Conservation (phyloP, 495 filamentous ascomycete species). For the Podospora anserina region DNA sequence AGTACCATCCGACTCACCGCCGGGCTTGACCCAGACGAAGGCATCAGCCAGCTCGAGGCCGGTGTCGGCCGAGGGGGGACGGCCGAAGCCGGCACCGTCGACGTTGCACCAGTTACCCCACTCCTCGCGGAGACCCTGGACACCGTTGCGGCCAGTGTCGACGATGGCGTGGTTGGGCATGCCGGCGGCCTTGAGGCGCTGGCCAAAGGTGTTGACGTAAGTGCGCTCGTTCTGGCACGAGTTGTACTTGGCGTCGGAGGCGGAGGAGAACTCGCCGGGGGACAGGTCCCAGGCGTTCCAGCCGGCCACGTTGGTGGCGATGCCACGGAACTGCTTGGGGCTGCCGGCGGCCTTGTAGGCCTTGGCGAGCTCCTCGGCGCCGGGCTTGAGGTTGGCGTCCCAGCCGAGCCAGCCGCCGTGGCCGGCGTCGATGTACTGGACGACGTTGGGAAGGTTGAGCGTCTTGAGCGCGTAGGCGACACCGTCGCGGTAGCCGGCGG, state of each 20-base stretch:
- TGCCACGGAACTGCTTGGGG: slow-evolving; percentile 65
- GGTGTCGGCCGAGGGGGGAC: slow-evolving; percentile 61
- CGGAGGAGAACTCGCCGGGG: slow-evolving; percentile 64
- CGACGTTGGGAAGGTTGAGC: slow-evolving; percentile 72
- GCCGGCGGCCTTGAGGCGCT: slow-evolving; percentile 57
- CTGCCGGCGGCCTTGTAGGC: slow-evolving; percentile 64
- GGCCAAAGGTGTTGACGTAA: slow-evolving; percentile 65
- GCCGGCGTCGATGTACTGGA: slow-evolving; percentile 82
- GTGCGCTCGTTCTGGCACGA: slow-evolving; percentile 66
- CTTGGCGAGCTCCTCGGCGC: slow-evolving; percentile 63
- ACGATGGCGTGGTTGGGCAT: slow-evolving; percentile 73
- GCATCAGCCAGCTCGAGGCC: slow-evolving; percentile 63
- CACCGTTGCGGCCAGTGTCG: slow-evolving; percentile 66
- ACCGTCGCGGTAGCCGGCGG: slow-evolving; percentile 63
- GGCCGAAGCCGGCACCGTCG: slow-evolving; percentile 70
- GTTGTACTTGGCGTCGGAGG: slow-evolving; percentile 55
- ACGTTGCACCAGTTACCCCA: slow-evolving; percentile 89
- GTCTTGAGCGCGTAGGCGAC: slow-evolving; percentile 68
- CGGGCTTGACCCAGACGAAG: slow-evolving; percentile 83
- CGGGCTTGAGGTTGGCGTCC: slow-evolving; percentile 71
- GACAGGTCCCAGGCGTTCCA: slow-evolving; percentile 64
- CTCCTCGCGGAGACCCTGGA: slow-evolving; percentile 61
- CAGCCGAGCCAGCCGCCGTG: slow-evolving; percentile 83
- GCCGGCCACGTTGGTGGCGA: slow-evolving; percentile 76
- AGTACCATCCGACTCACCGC: slow-evolving; percentile 78